Base-by-base conservation (phyloP, 192 early-diverging fungal genomes). In the Linnemannia zychae region DNA sequence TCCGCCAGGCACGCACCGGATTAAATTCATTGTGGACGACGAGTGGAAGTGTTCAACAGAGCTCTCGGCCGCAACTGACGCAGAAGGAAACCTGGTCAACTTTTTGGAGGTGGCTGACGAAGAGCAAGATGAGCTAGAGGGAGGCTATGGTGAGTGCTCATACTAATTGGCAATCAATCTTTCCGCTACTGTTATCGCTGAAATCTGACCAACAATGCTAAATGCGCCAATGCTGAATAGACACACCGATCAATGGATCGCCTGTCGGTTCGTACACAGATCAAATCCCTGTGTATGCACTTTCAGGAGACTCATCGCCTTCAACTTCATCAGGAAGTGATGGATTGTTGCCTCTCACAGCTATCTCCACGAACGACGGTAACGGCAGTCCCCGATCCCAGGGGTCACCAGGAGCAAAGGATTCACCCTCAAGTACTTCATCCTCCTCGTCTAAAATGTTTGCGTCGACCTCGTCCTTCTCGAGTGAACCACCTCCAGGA, bases 21-120 rank as follows among this genome's bases (percentile, higher is more conserved):
- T 99, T 71, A 99, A 99, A 88, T 99, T 97, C 78, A 98, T 99
- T 86, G 98, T 99, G 9, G 98, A 99, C 83, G 97, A 97, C 78
- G 97, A 98, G 77, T 99, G 98, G 98, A 96, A 96, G 73, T 99
- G 98, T 74, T 96, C 95, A 1, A 96, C 96, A 68, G 94, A 97
- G 70, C 88, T 98, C 63, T 94, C 97, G 68, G 95, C 96, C 53
- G 97, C 96, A 2, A 95, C 96, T 0, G 98, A 99, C 79, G 92
- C 95, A 6, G 96, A 99, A 79, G 98, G 98, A 63, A 99, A 99
- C 77, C 82, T 99, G 33, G 97, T 99, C 71, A 99, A 99, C 82
- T 98, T 96, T 84, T 84, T 99, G 44, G 95, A 97, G 83, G 96
- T 99, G 1, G 76, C 80, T 33, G 94, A 94, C 72, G 95, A 97